A percentile compares a stretch with the other conserved stretches of the same genome.
phyloP scores from a whole-genome alignment of 257 asterid genomes.

The Gynochthodes officinalis region DNA sequence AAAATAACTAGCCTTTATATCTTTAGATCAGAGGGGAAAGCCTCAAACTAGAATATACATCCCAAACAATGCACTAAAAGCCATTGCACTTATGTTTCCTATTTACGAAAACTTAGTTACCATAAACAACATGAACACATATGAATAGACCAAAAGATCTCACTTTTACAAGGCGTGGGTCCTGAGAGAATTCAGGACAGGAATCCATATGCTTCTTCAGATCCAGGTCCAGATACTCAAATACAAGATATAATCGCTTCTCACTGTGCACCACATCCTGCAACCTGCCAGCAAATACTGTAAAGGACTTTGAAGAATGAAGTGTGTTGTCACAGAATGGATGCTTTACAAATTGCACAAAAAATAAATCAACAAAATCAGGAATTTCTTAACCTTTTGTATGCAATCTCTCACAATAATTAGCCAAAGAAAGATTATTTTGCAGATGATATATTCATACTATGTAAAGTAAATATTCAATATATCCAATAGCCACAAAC shows the following conservation, averaged over 20 bases:
- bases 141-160: slow-evolving; percentile 23
- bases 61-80: slow-evolving; percentile 2
- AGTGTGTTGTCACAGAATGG: not conserved
- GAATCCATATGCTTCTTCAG: slow-evolving; percentile 99
- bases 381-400: not conserved
- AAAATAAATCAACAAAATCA: not conserved
- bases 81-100: slow-evolving; percentile 4
- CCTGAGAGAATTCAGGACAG: slow-evolving; percentile 81
- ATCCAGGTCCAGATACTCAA: slow-evolving; percentile 96
- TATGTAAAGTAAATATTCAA: not conserved
- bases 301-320: not conserved
- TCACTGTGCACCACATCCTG: slow-evolving; percentile 98
- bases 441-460: not conserved
- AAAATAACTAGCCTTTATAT: not conserved
- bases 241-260: slow-evolving; percentile 83
- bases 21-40: not conserved
- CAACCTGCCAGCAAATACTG: slow-evolving; percentile 49
- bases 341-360: not conserved
- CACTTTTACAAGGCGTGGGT: slow-evolving; percentile 74
- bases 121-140: slow-evolving; percentile 12
- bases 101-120: not conserved
- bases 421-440: not conserved
- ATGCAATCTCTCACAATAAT: not conserved
- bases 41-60: not conserved
- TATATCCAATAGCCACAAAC: not conserved